Conservation (phyloP, 2,329 filamentous ascomycete genomes). For the Corniculantispora saksenae region DNA sequence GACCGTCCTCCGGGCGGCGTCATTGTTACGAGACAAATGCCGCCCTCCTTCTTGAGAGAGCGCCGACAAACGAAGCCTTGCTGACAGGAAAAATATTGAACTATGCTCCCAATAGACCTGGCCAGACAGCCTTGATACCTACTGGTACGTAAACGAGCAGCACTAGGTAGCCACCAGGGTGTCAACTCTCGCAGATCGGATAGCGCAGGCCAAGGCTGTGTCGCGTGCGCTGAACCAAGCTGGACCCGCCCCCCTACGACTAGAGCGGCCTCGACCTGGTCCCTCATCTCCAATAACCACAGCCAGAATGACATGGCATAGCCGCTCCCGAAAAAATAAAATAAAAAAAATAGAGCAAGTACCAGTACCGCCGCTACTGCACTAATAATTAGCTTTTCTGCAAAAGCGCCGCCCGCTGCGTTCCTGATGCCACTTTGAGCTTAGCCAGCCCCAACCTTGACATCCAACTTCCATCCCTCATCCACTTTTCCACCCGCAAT, state of each 20-base stretch:
- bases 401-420: neutral
- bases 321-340: neutral
- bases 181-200: neutral
- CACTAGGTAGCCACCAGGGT: too few relatives aligned
- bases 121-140: neutral
- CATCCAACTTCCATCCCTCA: neutral
- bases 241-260: neutral
- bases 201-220: neutral
- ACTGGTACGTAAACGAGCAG: neutral
- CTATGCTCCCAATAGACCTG: too few relatives aligned
- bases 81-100: too few relatives aligned
- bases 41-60: too few relatives aligned
- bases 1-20: too few relatives aligned
- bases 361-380: neutral
- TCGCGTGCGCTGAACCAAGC: neutral
- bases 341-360: neutral
- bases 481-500: constrained; percentile 5
- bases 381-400: neutral
- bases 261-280: neutral
- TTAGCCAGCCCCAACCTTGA: neutral
- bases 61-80: too few relatives aligned
- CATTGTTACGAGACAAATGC: neutral
- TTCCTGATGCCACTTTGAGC: neutral
- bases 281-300: neutral
- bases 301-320: neutral